These are phyloP conservation scores for Pseudognaphalium luteoalbum DNA, from an alignment of 129 eudicot species.

Conservation along the genomic window DNA sequence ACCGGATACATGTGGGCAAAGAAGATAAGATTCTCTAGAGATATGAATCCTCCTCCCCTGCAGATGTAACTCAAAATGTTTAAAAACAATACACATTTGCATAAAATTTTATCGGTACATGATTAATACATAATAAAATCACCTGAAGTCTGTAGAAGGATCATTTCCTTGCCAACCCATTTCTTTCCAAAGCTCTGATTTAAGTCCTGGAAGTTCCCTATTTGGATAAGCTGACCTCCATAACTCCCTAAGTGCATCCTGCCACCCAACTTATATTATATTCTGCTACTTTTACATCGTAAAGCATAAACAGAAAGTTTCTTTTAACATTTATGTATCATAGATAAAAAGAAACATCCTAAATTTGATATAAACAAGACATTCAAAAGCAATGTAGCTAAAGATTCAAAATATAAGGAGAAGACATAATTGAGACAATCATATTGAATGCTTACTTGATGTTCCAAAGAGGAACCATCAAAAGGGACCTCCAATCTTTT, in stretches of 20 bases:
- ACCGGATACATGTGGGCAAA: slow-evolving; percentile 89
- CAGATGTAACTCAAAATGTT: slow-evolving; percentile 22
- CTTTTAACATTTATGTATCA: slow-evolving; percentile 1
- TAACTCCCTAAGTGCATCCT: slow-evolving; percentile 87
- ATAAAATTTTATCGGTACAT: neutral
- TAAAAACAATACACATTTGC: slow-evolving; percentile 18
- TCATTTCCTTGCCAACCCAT: slow-evolving; percentile 99
- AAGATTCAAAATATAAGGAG: slow-evolving; percentile 1
- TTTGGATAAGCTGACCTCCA: slow-evolving; percentile 92
- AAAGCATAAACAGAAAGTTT: neutral
- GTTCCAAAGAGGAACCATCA: slow-evolving; percentile 77
- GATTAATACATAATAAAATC: neutral
- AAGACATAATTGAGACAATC: neutral
- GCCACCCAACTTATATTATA: slow-evolving; percentile 26
- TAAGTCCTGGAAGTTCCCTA: slow-evolving; percentile 79
- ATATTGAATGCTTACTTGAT: slow-evolving; percentile 58
- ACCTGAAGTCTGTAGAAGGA: slow-evolving; percentile 99
- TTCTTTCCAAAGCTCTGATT: slow-evolving; percentile 95
- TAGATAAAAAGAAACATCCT: neutral
- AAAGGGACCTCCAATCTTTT: slow-evolving; percentile 74
- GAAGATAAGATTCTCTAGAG: slow-evolving; percentile 88
- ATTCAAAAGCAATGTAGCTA: neutral
- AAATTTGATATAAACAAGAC: neutral
- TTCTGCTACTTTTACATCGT: neutral
- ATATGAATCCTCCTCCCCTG: slow-evolving; percentile 98